Evolutionary conservation across 2,329 filamentous ascomycete species (phyloP), one percentile per base, ranked within the genome.

Genomic region (Neofusicoccum sp.): DNA sequence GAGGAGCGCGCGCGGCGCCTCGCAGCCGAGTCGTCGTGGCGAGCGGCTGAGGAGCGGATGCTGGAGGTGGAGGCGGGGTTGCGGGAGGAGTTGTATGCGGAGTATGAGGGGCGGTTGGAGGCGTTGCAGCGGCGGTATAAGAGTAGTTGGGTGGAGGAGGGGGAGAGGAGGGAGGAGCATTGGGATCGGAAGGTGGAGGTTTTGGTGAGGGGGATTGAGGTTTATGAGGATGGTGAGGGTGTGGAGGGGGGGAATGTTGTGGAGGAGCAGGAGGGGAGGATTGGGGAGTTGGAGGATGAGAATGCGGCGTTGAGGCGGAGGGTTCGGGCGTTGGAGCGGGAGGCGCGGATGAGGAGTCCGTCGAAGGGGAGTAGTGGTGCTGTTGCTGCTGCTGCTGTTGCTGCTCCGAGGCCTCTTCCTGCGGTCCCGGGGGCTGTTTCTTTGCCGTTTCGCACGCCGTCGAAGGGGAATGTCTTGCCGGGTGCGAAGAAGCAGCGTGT

Each of bases 161-260:
- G 78, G 60, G 92, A 96, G 67, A 84, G 86, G 45, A 86, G 87
- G 57, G 91, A 96, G 63, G 90, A 90, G 71, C 91, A 96, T 74
- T 84, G 95, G 70, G 93, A 98, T 73, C 86, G 86, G 65, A 99
- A 99, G 77, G 83, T 96, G 6, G 93, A 91, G 62, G 82, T 91
- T 24, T 76, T 90, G 74, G 73, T 78, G 73, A 70, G 65, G 68
- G 56, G 61, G n/a, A 66, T 76, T 41, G 70, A 73, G 48, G 69
- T 80, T 6, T 77, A 74, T 56, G 79, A 79, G 63, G 77, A 80
- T 61, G 68, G 66, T 1, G 73, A 74, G 33, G 69, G 68, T 2
- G 59, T 28, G 5, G 47, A 51, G 9, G 30, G n/a, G 2, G 78
- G 79, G 62, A 76, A 79, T 60, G 68, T 67, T 1, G 72, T 74